Evolutionary conservation across 768 basidiomycete genomes (phyloP).

Genomic region (Tricholoma saponaceum): DNA sequence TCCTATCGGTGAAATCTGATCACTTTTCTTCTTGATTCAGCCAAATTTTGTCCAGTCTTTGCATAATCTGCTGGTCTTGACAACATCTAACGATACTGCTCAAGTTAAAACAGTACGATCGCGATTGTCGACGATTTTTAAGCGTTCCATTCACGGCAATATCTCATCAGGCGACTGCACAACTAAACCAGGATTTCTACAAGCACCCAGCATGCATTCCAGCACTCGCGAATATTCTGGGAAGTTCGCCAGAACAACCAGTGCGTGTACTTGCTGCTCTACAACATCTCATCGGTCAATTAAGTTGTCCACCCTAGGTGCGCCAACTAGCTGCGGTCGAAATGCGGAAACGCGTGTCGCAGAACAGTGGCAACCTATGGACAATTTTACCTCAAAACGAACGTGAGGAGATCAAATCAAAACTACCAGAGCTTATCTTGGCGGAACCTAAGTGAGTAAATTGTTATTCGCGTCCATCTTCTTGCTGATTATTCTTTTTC

Average conservation of each 20-base stretch:
- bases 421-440: constrained; percentile 75
- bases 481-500: constrained; percentile 14
- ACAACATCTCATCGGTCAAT: constrained; percentile 1
- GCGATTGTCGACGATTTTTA: not conserved
- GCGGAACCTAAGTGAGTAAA: constrained; percentile 67
- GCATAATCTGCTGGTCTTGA: constrained; percentile 82
- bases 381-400: constrained; percentile 57
- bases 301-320: constrained; percentile 47
- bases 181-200: constrained; percentile 91
- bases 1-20: constrained; percentile 13
- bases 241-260: constrained; percentile 76
- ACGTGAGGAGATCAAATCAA: constrained; percentile 80
- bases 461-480: constrained; percentile 4
- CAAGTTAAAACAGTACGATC: constrained; percentile 80
- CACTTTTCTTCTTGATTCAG: constrained; percentile 32
- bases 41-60: constrained; percentile 74
- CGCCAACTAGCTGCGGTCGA: constrained; percentile 97
- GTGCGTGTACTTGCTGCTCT: constrained; percentile 45
- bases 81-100: constrained; percentile 83
- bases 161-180: constrained; percentile 72
- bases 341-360: constrained; percentile 84
- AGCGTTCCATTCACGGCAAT: not conserved
- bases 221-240: constrained; percentile 83
- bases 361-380: constrained; percentile 84
- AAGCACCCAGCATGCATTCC: constrained; percentile 88